A percentile compares a stretch with the other conserved stretches of the same genome.
Evolutionary conservation across 1,139 yeast species (phyloP).

Genomic region (Debaryomycetaceae sp.): DNA sequence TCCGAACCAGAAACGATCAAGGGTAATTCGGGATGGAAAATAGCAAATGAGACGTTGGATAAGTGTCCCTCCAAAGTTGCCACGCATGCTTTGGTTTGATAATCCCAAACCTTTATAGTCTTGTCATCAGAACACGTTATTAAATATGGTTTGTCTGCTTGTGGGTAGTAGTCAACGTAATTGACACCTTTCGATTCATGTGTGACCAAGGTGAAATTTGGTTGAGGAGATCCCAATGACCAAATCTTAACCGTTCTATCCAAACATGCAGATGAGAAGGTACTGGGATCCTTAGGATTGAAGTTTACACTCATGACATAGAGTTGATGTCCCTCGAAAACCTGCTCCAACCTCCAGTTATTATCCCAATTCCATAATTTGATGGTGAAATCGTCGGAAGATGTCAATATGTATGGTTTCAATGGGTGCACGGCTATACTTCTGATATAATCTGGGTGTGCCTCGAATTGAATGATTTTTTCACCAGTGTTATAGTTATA

Average conservation of each 20-base stretch:
- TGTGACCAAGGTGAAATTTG: conserved; percentile 88
- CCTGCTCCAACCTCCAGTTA: conserved; percentile 85
- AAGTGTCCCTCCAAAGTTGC: conserved; percentile 93
- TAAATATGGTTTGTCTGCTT: conserved; percentile 92
- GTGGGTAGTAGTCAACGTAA: conserved; percentile 94
- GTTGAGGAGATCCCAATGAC: conserved; percentile 86
- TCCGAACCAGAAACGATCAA: conserved; percentile 80
- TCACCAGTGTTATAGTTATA: conserved; percentile 95
- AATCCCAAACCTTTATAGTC: conserved; percentile 92
- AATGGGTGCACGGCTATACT: conserved; percentile 92
- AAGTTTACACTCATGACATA: conserved; percentile 92
- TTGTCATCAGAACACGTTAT: conserved; percentile 92
- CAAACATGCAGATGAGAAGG: conserved; percentile 94
- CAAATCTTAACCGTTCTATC: conserved; percentile 96
- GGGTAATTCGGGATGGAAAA: conserved; percentile 95
- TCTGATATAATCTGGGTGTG: conserved; percentile 96
- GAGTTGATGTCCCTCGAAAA: conserved; percentile 94
- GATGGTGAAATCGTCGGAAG: conserved; percentile 88
- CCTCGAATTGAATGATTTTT: conserved; percentile 91
- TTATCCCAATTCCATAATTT: conserved; percentile 98
- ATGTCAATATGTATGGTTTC: conserved; percentile 82
- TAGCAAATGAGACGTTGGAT: conserved; percentile 92
- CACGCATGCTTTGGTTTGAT: conserved; percentile 93
- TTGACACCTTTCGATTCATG: conserved; percentile 94
- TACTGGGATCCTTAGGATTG: conserved; percentile 96